phyloP scores from a whole-genome alignment of 148 eudicot species.

The Fagopyrum tataricum region DNA sequence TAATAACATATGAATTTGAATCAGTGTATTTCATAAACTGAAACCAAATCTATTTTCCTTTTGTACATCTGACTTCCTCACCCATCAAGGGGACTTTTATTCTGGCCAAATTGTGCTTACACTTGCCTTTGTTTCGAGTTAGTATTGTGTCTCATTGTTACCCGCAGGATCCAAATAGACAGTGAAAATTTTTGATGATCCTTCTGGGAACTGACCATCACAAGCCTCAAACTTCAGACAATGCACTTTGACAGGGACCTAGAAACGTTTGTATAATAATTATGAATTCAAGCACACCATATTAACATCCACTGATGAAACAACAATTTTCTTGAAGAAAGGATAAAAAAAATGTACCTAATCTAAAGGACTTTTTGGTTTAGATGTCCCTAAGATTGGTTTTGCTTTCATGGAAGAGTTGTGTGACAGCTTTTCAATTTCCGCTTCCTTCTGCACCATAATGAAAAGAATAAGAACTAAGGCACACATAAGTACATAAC shows the following conservation, averaged over 20 bases:
- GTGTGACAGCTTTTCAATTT: constrained; percentile 27
- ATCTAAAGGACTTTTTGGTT: constrained; percentile 22
- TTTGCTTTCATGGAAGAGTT: constrained; percentile 36
- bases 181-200: constrained; percentile 1
- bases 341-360: constrained; percentile 31
- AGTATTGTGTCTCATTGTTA: background rate
- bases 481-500: too few relatives aligned
- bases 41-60: constrained; percentile 9
- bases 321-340: background rate
- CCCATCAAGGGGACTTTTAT: background rate
- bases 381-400: constrained; percentile 31
- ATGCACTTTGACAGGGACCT: background rate
- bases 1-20: background rate
- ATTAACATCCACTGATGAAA: background rate
- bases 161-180: constrained; percentile 2
- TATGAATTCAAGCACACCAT: background rate
- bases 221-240: background rate
- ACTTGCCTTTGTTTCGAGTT: background rate
- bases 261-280: background rate
- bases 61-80: constrained; percentile 9
- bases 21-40: background rate
- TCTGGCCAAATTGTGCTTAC: constrained; percentile 4
- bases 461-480: background rate
- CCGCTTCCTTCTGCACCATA: constrained; percentile 38
- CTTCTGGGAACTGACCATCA: background rate